A percentile compares a stretch with the other conserved stretches of the same genome.
Evolutionary conservation across 306 rosid species (phyloP).

Genomic region (Vicia villosa): DNA sequence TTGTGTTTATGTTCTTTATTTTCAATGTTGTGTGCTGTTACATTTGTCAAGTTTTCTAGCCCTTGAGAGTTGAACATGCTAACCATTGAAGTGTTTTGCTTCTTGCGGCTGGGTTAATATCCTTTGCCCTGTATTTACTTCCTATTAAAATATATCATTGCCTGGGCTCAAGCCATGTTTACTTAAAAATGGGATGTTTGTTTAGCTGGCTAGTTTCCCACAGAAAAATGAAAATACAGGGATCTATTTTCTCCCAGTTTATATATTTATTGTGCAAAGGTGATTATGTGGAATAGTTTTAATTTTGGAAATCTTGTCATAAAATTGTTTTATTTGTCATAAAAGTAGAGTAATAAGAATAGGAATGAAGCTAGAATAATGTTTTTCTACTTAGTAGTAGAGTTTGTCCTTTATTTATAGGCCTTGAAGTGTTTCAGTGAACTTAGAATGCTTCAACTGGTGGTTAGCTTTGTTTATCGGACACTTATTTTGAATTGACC

Average conservation of each 20-base stretch:
- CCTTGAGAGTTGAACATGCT: neutral
- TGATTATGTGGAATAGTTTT: too few species aligned
- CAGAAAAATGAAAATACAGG: neutral
- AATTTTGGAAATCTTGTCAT: too few species aligned
- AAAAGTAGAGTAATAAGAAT: too few species aligned
- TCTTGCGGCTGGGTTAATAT: neutral
- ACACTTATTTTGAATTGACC: too few species aligned
- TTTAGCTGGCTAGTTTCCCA: neutral
- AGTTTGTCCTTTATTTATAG: too few species aligned
- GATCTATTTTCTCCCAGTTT: neutral
- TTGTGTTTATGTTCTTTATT: neutral
- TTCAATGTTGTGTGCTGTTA: neutral
- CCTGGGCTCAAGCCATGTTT: neutral
- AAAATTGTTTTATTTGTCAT: too few species aligned
- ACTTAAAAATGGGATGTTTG: constrained; percentile 4
- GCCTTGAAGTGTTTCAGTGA: too few species aligned
- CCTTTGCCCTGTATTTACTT: neutral
- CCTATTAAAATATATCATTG: neutral
- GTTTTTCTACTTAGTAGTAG: too few species aligned
- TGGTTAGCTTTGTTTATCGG: too few species aligned
- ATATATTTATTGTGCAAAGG: constrained; percentile 1
- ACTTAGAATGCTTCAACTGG: too few species aligned
- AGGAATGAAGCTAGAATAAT: too few species aligned
- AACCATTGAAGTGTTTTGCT: neutral
- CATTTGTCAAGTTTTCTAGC: constrained; percentile 1